These are phyloP conservation scores for Talaromyces sp. DNA, from an alignment of 2,329 filamentous ascomycete species.

Conservation along the genomic window DNA sequence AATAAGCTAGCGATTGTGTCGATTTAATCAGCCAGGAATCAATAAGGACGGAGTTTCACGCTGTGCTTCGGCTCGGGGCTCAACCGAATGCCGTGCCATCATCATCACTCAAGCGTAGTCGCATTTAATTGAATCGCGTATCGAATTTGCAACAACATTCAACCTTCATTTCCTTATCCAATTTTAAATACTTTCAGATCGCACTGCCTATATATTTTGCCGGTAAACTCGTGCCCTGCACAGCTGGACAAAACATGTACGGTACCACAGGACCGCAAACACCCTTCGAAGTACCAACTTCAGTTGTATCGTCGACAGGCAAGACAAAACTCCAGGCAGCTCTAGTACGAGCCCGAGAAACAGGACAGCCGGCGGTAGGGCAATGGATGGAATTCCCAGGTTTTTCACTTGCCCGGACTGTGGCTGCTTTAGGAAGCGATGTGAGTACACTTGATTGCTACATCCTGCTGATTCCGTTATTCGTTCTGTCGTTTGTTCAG, in stretches of 20 bases:
- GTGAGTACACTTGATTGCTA: background rate
- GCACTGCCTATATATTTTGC: background rate
- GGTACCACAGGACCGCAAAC: background rate
- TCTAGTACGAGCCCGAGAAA: background rate
- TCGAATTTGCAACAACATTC: background rate
- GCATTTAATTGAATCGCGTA: no score
- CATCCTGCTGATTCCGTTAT: background rate
- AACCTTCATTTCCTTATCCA: no score
- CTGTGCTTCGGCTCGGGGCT: background rate
- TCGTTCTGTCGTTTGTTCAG: background rate
- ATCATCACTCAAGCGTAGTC: background rate
- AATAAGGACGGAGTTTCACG: background rate
- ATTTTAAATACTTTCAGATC: background rate
- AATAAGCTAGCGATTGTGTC: background rate
- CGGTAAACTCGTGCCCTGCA: background rate
- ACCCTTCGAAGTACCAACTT: background rate
- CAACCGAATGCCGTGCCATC: background rate
- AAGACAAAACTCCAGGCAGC: background rate
- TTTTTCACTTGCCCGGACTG: background rate
- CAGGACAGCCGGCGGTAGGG: background rate
- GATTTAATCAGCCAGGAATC: background rate
- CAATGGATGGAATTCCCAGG: background rate
- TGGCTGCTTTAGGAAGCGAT: background rate
- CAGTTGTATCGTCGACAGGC: background rate
- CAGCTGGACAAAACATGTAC: background rate